Evolutionary conservation across 2,329 filamentous ascomycete genomes (phyloP).

Genomic region (Venturia nashicola): DNA sequence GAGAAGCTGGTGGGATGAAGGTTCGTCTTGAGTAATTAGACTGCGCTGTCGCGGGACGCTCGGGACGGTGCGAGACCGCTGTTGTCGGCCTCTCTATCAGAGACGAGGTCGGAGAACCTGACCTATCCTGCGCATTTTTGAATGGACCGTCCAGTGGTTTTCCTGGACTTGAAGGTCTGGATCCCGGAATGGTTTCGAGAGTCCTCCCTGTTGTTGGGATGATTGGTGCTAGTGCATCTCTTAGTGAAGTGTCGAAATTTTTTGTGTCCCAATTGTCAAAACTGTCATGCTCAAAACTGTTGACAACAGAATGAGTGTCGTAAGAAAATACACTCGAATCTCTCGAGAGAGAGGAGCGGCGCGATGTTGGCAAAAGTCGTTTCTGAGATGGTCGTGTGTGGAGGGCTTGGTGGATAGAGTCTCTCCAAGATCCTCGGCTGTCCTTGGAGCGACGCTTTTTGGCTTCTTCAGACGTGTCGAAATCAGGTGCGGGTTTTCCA

Average conservation of each 20-base stretch:
- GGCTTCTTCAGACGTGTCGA: neutral
- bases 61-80: neutral
- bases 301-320: neutral
- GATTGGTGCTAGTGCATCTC: conserved; percentile 40
- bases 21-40: conserved; percentile 35
- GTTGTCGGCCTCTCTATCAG: neutral
- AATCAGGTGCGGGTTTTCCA: neutral
- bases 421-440: neutral
- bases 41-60: conserved; percentile 9
- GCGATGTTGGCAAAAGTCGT: neutral
- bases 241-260: conserved; percentile 48
- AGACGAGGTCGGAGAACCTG: neutral
- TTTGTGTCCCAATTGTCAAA: conserved; percentile 71
- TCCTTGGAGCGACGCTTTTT: neutral
- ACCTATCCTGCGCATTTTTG: conserved; percentile 10
- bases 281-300: conserved; percentile 30
- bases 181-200: conserved; percentile 60
- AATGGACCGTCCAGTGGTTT: conserved; percentile 43
- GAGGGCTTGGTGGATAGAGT: neutral
- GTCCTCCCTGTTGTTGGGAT: conserved; percentile 33
- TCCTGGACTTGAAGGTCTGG: conserved; percentile 53
- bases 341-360: neutral
- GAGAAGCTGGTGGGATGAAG: conserved; percentile 18
- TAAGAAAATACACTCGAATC: conserved; percentile 1
- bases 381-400: neutral